A percentile compares a stretch with the other conserved stretches of the same genome.
phyloP scores from a whole-genome alignment of 1,284 basidiomycete species.

The Leccinum fallax region DNA sequence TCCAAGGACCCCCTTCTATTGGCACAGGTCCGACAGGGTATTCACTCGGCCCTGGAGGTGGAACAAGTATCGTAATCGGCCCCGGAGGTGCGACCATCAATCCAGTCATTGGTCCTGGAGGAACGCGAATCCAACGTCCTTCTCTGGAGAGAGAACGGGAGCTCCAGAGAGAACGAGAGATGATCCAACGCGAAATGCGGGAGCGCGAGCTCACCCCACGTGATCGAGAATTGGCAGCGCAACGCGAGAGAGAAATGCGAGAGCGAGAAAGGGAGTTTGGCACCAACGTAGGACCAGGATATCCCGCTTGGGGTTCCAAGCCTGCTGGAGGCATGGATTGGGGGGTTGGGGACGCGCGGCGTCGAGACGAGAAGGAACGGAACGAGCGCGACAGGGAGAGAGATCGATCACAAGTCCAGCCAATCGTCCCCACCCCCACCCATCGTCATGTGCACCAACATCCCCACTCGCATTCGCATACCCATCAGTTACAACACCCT shows the following conservation, averaged over 20 bases:
- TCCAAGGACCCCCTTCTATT: constrained; percentile 29
- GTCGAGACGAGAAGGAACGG: constrained; percentile 35
- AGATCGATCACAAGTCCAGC: constrained; percentile 30
- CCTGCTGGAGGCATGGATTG: constrained; percentile 31
- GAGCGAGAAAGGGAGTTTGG: constrained; percentile 32
- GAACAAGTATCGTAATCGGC: constrained; percentile 30
- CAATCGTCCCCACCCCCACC: constrained; percentile 23
- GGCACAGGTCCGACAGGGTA: constrained; percentile 23
- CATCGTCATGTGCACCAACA: constrained; percentile 30
- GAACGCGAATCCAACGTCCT: constrained; percentile 28
- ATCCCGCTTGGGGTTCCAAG: constrained; percentile 31
- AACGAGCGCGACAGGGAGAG: constrained; percentile 37
- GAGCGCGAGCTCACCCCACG: constrained; percentile 26
- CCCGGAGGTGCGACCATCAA: constrained; percentile 26
- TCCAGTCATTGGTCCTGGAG: constrained; percentile 20
- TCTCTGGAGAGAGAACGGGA: constrained; percentile 33
- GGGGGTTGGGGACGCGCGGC: constrained; percentile 29
- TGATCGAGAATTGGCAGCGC: constrained; percentile 24
- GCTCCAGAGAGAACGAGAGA: constrained; percentile 26
- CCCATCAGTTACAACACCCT: constrained; percentile 26
- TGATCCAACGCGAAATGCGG: constrained; percentile 25
- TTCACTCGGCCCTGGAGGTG: constrained; percentile 25
- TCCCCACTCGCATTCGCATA: constrained; percentile 25
- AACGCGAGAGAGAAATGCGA: constrained; percentile 29
- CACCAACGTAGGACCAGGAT: constrained; percentile 19